phyloP scores from a whole-genome alignment of 148 eudicot genomes.

The Fagopyrum homotropicum region DNA sequence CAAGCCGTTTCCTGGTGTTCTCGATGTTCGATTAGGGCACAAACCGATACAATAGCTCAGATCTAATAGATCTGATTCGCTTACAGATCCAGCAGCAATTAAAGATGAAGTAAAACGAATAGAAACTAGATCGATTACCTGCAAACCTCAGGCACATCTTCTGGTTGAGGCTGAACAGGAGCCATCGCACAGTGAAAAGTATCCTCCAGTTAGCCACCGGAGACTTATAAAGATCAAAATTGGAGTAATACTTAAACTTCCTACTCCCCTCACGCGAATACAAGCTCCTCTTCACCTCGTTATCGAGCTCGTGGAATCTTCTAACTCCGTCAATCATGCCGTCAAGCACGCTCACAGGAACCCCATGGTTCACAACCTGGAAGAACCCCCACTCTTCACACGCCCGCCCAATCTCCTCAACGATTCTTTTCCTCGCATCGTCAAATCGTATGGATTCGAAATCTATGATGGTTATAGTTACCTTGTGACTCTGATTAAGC shows the following conservation, averaged over 20 bases:
- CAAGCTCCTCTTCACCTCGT: conserved; percentile 25
- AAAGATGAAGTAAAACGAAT: too few relatives aligned
- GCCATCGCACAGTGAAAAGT: conserved; percentile 16
- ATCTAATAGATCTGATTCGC: too few relatives aligned
- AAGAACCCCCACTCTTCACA: conserved; percentile 26
- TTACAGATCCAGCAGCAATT: too few relatives aligned
- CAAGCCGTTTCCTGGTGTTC: too few relatives aligned
- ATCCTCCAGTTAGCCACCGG: conserved; percentile 36
- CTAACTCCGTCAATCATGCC: conserved; percentile 19
- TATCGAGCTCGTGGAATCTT: conserved; percentile 32
- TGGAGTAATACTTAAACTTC: conserved; percentile 20
- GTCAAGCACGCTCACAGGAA: conserved; percentile 12
- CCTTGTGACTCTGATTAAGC: not conserved
- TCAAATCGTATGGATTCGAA: not conserved
- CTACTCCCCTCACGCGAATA: conserved; percentile 21
- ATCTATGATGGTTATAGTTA: conserved; percentile 21
- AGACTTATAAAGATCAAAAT: conserved; percentile 23
- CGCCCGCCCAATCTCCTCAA: conserved; percentile 9
- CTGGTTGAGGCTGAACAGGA: conserved; percentile 23
- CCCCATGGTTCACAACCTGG: conserved; percentile 20
- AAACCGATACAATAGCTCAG: too few relatives aligned
- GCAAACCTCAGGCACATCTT: conserved; percentile 30
- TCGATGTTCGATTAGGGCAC: too few relatives aligned
- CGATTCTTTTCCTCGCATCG: conserved; percentile 6
- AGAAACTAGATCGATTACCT: conserved; percentile 18